These are phyloP conservation scores for Boletus reticulatus DNA, from an alignment of 768 basidiomycete species.

Conservation along the genomic window DNA sequence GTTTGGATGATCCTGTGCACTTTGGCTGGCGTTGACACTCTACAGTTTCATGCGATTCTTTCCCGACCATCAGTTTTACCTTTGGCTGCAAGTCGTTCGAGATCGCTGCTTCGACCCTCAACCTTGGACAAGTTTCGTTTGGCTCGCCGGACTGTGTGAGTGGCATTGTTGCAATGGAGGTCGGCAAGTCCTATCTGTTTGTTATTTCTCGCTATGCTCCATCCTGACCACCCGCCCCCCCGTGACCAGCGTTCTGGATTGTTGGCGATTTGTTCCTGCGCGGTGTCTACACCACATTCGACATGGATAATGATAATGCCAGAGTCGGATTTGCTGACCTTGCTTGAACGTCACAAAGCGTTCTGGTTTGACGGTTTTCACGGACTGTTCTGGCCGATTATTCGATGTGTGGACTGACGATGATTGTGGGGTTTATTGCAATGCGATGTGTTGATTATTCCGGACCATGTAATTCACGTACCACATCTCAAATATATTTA, in stretches of 20 bases:
- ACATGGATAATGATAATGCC: slow-evolving; percentile 29
- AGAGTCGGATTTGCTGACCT: slow-evolving; percentile 37
- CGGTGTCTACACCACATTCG: slow-evolving; percentile 43
- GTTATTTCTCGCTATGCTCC: not conserved
- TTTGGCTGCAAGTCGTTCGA: slow-evolving; percentile 37
- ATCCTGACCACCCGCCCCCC: not conserved
- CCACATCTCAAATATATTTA: too few species aligned
- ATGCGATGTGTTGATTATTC: too few species aligned
- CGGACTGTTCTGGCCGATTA: too few species aligned
- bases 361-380: too few species aligned
- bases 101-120: slow-evolving; percentile 32
- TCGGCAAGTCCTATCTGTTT: not conserved
- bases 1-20: not conserved
- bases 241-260: slow-evolving; percentile 25
- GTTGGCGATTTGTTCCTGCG: slow-evolving; percentile 40
- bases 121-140: slow-evolving; percentile 32
- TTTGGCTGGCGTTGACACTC: not conserved
- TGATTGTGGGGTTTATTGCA: too few species aligned
- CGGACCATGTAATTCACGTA: too few species aligned
- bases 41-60: slow-evolving; percentile 28
- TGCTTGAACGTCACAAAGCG: not conserved
- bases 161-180: slow-evolving; percentile 26
- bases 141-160: slow-evolving; percentile 31
- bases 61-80: slow-evolving; percentile 30
- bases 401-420: too few species aligned